Percentiles rank a stretch among this genome's conserved stretches.
phyloP scores from a whole-genome alignment of 371 early-diverging fungal species.

The Lichtheimia corymbifera region DNA sequence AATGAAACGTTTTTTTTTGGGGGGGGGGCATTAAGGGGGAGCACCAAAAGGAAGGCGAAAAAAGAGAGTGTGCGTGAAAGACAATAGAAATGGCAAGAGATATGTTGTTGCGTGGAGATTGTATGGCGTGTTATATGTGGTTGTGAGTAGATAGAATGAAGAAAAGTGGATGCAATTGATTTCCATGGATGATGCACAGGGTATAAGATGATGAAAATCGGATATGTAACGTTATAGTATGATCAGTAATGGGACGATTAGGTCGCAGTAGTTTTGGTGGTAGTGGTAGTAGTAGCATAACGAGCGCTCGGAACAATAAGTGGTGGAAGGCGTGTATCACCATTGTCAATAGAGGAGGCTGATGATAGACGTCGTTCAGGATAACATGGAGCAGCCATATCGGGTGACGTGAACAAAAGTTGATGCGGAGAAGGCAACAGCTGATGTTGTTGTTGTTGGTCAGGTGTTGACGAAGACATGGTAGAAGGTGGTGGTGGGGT shows the following conservation, averaged over 20 bases:
- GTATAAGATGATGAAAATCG: no score
- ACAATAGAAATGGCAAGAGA: no score
- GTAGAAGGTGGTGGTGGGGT: slow-evolving; percentile 9
- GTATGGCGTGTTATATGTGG: no score
- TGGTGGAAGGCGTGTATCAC: slow-evolving; percentile 6
- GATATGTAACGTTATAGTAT: no score
- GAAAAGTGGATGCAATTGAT: no score
- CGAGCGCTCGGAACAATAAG: slow-evolving; percentile 10
- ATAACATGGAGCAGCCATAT: background rate
- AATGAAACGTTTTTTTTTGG: no score
- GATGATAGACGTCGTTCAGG: background rate
- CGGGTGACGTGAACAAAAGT: background rate
- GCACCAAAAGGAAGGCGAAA: background rate
- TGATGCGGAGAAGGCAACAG: slow-evolving; percentile 18
- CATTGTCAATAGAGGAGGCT: background rate
- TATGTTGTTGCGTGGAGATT: no score
- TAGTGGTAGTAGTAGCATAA: background rate
- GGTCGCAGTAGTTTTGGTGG: no score
- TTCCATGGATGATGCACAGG: no score
- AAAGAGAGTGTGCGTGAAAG: slow-evolving; percentile 1
- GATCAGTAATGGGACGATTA: no score
- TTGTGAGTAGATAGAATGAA: no score
- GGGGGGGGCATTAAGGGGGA: background rate
- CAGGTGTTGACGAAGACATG: background rate
- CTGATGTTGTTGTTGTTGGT: background rate